phyloP scores from a whole-genome alignment of 257 asterid species.

The Solanum chilense region DNA sequence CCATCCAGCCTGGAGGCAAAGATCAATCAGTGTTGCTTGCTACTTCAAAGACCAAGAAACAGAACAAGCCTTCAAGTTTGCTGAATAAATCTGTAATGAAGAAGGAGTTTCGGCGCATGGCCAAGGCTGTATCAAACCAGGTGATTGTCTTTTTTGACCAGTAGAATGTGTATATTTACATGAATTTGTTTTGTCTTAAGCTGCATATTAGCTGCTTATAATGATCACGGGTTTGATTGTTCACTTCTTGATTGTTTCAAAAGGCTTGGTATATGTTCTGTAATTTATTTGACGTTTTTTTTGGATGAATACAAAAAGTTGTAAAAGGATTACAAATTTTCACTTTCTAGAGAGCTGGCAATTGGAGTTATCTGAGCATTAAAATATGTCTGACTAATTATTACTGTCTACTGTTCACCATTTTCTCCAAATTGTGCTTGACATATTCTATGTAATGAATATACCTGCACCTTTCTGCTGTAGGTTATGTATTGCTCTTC shows the following conservation, averaged over 20 bases:
- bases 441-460: not conserved
- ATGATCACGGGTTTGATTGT: not conserved
- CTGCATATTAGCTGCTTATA: not conserved
- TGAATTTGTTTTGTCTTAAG: not conserved
- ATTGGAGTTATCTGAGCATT: not conserved
- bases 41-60: conserved; percentile 81
- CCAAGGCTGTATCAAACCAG: conserved; percentile 90
- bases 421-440: not conserved
- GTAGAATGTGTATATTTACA: not conserved
- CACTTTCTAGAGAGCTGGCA: not conserved
- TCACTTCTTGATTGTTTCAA: not conserved
- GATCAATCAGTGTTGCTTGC: conserved; percentile 72
- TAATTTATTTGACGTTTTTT: not conserved
- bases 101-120: conserved; percentile 77
- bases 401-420: not conserved
- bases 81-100: conserved; percentile 67
- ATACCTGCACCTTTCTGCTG: not conserved
- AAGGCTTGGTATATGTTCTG: not conserved
- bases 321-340: not conserved
- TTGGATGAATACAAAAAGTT: not conserved
- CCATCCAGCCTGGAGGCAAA: conserved; percentile 60
- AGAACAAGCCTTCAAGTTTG: conserved; percentile 49
- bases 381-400: not conserved
- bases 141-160: conserved; percentile 2
- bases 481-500: not conserved